Percentiles rank a stretch among this genome's conserved stretches.
These are phyloP conservation scores for Aspergillus sp. DNA, from an alignment of 2,329 filamentous ascomycete genomes.

Conservation along the genomic window DNA sequence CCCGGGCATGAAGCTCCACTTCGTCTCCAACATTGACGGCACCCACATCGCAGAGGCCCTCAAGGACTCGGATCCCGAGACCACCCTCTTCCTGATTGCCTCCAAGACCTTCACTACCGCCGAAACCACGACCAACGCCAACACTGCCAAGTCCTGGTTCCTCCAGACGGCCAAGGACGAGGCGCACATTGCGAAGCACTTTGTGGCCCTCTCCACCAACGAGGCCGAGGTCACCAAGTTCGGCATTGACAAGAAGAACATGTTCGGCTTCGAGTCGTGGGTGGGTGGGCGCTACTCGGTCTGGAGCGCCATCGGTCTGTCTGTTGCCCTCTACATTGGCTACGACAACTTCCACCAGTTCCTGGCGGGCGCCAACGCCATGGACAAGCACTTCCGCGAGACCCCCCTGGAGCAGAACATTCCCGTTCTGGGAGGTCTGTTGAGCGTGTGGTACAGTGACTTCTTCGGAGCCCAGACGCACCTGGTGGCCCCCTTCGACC, in stretches of 20 bases:
- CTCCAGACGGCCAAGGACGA: slow-evolving; percentile 77
- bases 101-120: slow-evolving; percentile 99
- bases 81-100: slow-evolving; percentile 96
- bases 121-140: slow-evolving; percentile 95
- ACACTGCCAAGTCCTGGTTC: slow-evolving; percentile 97
- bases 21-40: slow-evolving; percentile 99
- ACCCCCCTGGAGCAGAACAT: slow-evolving; percentile 94
- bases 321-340: slow-evolving; percentile 90
- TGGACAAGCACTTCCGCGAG: slow-evolving; percentile 97
- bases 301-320: slow-evolving; percentile 97
- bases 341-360: slow-evolving; percentile 98
- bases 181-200: slow-evolving; percentile 87
- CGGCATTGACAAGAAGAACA: slow-evolving; percentile 97
- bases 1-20: slow-evolving; percentile 84
- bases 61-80: slow-evolving; percentile 85
- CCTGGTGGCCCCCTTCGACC: slow-evolving; percentile 95
- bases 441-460: slow-evolving; percentile 98
- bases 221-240: slow-evolving; percentile 95
- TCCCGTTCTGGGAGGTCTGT: slow-evolving; percentile 81
- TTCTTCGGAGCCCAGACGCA: slow-evolving; percentile 99
- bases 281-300: slow-evolving; percentile 97
- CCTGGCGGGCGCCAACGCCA: slow-evolving; percentile 88
- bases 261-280: slow-evolving; percentile 99
- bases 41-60: slow-evolving; percentile 96
- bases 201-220: slow-evolving; percentile 96